phyloP scores from a whole-genome alignment of 1,139 yeast species.

The Entelexis sorbosivorans region DNA sequence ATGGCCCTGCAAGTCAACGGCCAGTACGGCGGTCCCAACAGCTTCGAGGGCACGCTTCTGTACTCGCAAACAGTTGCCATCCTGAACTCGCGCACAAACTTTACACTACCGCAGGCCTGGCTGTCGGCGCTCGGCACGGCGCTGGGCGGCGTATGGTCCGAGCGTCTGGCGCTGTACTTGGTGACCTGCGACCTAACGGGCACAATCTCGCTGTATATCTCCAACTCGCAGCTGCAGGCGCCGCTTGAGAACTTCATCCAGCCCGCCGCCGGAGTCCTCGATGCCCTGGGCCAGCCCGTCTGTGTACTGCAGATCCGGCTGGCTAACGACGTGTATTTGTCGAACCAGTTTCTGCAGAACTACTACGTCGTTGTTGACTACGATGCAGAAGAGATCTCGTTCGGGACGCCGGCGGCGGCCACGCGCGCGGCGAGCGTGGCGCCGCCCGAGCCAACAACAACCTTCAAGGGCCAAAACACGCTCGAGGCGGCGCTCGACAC shows the following conservation, averaged over 20 bases:
- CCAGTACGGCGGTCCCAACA: neutral
- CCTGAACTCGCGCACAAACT: constrained; percentile 6
- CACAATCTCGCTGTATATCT: neutral
- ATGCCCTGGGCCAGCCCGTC: constrained; percentile 5
- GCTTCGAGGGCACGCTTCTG: neutral
- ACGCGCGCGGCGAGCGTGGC: neutral
- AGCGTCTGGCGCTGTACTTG: constrained; percentile 4
- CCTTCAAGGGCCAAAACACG: neutral
- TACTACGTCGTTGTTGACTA: constrained; percentile 16
- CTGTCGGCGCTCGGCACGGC: constrained; percentile 5
- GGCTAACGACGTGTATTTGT: constrained; percentile 6
- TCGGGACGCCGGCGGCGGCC: constrained; percentile 9
- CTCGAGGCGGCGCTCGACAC: neutral
- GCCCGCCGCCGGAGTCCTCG: neutral
- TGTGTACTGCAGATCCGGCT: constrained; percentile 12
- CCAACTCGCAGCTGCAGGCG: neutral
- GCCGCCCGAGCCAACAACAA: neutral
- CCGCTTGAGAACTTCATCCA: constrained; percentile 3
- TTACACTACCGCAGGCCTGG: constrained; percentile 10
- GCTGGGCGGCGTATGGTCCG: constrained; percentile 12
- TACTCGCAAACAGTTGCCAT: constrained; percentile 4
- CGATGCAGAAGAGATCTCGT: constrained; percentile 4
- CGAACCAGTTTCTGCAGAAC: constrained; percentile 12
- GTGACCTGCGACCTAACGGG: constrained; percentile 10
- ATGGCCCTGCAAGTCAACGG: neutral